Base-by-base conservation (phyloP, 345 rosid species). In the Populus simonii region DNA sequence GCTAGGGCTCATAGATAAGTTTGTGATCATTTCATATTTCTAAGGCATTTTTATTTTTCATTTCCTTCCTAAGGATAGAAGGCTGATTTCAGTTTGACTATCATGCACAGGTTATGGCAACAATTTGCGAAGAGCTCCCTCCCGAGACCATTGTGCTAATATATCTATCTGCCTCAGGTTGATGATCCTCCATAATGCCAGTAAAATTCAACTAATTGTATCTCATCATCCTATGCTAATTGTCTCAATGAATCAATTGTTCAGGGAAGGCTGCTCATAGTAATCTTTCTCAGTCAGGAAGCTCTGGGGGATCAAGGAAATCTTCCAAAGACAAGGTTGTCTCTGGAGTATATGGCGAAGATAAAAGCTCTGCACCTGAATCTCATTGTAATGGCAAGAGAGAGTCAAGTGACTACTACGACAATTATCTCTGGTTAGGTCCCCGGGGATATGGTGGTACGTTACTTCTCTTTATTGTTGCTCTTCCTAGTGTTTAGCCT, bases 111-210 rank as follows among this genome's bases (percentile, higher is more conserved):
- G 99, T 91, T 74, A 84, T 96, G 81, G 98, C 99, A 27, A 96
- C 97, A 77, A 81, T 92, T 33, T 89, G 92, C 68, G 98, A 92
- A 81, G 98, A 92, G 84, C 97, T 96, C 43, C 92, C 91, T 76
- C 89, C 92, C 13, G 98, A 96, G 84, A 83, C 93, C 80, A 76
- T 96, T 62, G 83, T 90, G 92, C 83, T 96, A 68, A 69, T 96
- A 75, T 93, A 96, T 87, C 72, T 96, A 77, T 91, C 99, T 63
- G 92, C 97, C 47, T 85, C 97, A 75, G 99, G 99, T 96, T 78
- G 62, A 53, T 75, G 79, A 81, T n/a, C 70, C 74, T 80, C 72
- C 25, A 75, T 47, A 41, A 55, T 80, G 70, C 72, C 79, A 29
- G 76, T 79, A 72, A 61, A 61, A 8, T 78, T 77, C 71, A 77